Evolutionary conservation across 371 early-diverging fungal species (phyloP).

Genomic region (Zopfochytrium polystomum): DNA sequence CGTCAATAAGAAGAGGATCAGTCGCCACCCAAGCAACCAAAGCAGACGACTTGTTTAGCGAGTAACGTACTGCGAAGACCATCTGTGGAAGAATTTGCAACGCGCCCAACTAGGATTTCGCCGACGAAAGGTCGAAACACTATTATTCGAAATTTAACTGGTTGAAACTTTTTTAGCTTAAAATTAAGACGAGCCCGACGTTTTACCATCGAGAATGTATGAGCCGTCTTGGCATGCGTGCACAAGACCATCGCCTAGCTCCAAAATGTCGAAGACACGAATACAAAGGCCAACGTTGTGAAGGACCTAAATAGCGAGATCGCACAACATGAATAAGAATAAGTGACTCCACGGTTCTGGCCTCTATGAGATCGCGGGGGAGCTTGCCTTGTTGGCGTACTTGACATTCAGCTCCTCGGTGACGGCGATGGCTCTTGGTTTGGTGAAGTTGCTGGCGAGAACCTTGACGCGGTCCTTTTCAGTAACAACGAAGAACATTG

Average conservation of each 20-base stretch:
- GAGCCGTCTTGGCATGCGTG: constrained; percentile 63
- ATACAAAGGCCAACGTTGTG: constrained; percentile 91
- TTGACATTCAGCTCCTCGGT: constrained; percentile 86
- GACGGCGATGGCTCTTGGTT: constrained; percentile 70
- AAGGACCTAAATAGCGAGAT: constrained; percentile 54
- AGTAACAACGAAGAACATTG: constrained; percentile 80
- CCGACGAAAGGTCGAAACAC: constrained; percentile 90
- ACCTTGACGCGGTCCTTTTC: constrained; percentile 83
- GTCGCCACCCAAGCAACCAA: no score
- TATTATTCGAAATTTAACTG: constrained; percentile 77
- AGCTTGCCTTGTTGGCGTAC: constrained; percentile 84
- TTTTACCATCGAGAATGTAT: constrained; percentile 23
- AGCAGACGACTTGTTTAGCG: no score
- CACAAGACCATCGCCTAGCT: constrained; percentile 76
- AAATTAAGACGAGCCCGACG: no score
- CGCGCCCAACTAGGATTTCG: constrained; percentile 77
- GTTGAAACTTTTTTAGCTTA: no score
- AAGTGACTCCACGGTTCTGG: neutral
- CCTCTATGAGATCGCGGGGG: constrained; percentile 10
- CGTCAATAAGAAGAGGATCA: no score
- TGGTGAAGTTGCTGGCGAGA: constrained; percentile 72
- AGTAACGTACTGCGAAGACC: constrained; percentile 63
- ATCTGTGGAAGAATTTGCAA: constrained; percentile 66
- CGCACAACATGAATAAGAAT: neutral
- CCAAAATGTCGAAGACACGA: constrained; percentile 73